Evolutionary conservation across 2,329 filamentous ascomycete species (phyloP).

Genomic region (Pseudodiploospora longispora): DNA sequence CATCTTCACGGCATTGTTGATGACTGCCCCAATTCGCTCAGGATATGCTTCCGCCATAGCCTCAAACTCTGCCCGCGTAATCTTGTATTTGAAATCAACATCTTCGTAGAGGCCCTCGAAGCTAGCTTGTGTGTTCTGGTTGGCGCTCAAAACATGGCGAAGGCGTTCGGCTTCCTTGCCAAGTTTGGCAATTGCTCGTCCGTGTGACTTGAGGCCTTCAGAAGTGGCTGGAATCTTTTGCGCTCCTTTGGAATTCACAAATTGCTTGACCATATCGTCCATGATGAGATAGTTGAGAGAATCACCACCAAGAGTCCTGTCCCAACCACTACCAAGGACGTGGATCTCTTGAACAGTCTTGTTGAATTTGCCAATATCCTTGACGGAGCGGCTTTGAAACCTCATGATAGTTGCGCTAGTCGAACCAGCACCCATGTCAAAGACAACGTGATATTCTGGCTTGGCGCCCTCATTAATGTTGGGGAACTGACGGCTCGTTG

Average conservation of each 20-base stretch:
- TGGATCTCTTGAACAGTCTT: slow-evolving; percentile 96
- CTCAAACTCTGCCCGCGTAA: slow-evolving; percentile 75
- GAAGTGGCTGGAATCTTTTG: slow-evolving; percentile 56
- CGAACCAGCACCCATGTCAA: slow-evolving; percentile 96
- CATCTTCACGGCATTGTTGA: slow-evolving; percentile 65
- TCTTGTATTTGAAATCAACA: slow-evolving; percentile 86
- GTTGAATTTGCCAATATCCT: slow-evolving; percentile 87
- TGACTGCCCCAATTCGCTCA: slow-evolving; percentile 57
- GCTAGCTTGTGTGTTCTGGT: slow-evolving; percentile 68
- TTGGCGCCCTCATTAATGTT: slow-evolving; percentile 73
- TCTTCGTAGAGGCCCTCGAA: slow-evolving; percentile 87
- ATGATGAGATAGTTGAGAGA: slow-evolving; percentile 80
- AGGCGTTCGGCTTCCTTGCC: slow-evolving; percentile 84
- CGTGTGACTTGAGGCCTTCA: slow-evolving; percentile 62
- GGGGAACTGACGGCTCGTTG: slow-evolving; percentile 82
- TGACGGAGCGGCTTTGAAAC: slow-evolving; percentile 82
- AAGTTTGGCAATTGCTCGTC: slow-evolving; percentile 81
- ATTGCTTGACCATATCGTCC: slow-evolving; percentile 77
- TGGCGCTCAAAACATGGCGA: slow-evolving; percentile 87
- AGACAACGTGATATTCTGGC: slow-evolving; percentile 87
- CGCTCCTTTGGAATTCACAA: slow-evolving; percentile 61
- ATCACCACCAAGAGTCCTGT: slow-evolving; percentile 83
- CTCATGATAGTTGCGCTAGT: slow-evolving; percentile 82
- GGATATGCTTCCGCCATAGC: slow-evolving; percentile 61
- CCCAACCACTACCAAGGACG: slow-evolving; percentile 80